Evolutionary conservation across 2,329 filamentous ascomycete genomes (phyloP).

Genomic region (Pestalotiopsis sp.): DNA sequence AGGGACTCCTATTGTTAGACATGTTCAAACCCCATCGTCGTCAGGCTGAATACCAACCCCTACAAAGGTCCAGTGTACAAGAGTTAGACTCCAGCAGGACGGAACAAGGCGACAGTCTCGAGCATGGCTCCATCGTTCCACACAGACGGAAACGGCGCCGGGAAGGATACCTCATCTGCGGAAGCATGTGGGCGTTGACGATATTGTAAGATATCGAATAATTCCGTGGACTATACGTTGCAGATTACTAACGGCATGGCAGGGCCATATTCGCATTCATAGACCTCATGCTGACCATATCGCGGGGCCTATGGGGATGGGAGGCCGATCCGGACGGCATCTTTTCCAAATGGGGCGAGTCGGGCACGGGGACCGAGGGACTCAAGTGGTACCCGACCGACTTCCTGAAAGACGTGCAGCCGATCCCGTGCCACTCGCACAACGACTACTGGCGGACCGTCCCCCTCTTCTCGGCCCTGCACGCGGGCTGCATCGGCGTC

Average conservation of each 20-base stretch:
- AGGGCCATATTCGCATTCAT: conserved; percentile 36
- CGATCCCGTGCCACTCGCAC: conserved; percentile 66
- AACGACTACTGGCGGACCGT: conserved; percentile 71
- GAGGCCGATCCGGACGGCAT: conserved; percentile 31
- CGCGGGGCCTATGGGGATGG: conserved; percentile 31
- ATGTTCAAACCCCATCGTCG: conserved; percentile 2
- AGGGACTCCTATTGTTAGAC: conserved; percentile 1
- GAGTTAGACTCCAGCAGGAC: not conserved
- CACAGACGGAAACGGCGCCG: conserved; percentile 19
- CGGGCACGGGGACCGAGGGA: conserved; percentile 34
- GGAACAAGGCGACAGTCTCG: not conserved
- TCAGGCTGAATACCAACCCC: conserved; percentile 8
- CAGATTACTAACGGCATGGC: conserved; percentile 18
- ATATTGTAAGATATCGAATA: conserved; percentile 34
- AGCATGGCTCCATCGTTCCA: not conserved
- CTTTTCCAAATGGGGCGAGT: conserved; percentile 29
- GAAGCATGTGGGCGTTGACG: conserved; percentile 36
- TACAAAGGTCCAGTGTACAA: conserved; percentile 1
- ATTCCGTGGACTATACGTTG: not conserved
- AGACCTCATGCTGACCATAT: conserved; percentile 33
- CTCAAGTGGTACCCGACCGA: conserved; percentile 51
- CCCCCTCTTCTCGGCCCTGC: conserved; percentile 64
- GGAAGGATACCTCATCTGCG: conserved; percentile 31
- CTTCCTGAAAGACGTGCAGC: conserved; percentile 55
- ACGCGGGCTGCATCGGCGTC: conserved; percentile 62